Conservation (phyloP, 768 basidiomycete species). For the Paxillus ammoniavirescens region DNA sequence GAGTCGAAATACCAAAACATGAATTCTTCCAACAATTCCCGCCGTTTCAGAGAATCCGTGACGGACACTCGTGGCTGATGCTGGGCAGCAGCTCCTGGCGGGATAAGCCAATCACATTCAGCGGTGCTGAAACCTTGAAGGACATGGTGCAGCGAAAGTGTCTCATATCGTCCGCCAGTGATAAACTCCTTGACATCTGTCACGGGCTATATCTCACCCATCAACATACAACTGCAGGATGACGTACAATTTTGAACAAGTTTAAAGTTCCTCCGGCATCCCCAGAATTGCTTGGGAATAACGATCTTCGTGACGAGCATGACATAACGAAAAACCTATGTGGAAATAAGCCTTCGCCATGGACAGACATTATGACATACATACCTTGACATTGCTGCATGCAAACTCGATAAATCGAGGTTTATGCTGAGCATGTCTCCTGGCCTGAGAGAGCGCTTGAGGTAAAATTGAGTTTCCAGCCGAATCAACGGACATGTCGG, state of each 20-base stretch:
- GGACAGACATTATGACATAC: constrained; percentile 1
- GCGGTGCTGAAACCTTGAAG: constrained; percentile 73
- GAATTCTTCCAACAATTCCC: constrained; percentile 84
- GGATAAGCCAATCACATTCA: constrained; percentile 79
- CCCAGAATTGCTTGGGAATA: constrained; percentile 80
- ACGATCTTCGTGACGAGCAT: constrained; percentile 60
- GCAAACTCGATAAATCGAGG: constrained; percentile 80
- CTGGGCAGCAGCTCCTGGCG: constrained; percentile 34
- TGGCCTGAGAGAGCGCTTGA: constrained; percentile 47
- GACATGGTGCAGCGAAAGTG: constrained; percentile 68
- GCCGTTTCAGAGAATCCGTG: constrained; percentile 71
- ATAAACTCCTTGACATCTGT: constrained; percentile 78
- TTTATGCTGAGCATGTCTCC: constrained; percentile 47
- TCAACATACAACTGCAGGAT: not conserved
- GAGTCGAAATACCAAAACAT: constrained; percentile 94
- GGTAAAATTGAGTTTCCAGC: constrained; percentile 45
- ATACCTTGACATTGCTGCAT: constrained; percentile 63
- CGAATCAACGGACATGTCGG: constrained; percentile 53
- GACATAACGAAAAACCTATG: constrained; percentile 71
- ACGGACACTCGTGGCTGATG: constrained; percentile 52
- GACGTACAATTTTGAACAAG: constrained; percentile 55
- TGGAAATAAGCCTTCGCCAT: not conserved
- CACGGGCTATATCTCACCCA: not conserved
- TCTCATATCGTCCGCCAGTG: constrained; percentile 75
- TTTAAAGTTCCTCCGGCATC: constrained; percentile 62